Conservation (phyloP, 1,284 basidiomycete species). For the Trametes polyzona region DNA sequence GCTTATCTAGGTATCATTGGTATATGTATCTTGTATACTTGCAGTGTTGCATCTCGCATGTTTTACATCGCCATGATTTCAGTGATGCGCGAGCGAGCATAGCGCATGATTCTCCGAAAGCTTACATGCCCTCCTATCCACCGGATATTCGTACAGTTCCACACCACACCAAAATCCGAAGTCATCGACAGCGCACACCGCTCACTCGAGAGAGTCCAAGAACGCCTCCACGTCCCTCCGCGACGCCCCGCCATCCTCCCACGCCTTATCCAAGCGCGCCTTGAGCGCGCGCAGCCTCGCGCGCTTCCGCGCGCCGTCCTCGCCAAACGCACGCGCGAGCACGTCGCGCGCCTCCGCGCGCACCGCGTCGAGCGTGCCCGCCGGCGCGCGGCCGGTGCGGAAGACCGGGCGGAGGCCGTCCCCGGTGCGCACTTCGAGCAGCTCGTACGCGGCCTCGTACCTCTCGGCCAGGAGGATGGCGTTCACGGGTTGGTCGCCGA, state of each 20-base stretch:
- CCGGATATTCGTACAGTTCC: too few relatives aligned
- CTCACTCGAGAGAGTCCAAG: slow-evolving; percentile 1
- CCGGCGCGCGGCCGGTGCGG: slow-evolving; percentile 23
- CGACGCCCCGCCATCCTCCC: slow-evolving; percentile 19
- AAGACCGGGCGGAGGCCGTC: slow-evolving; percentile 25
- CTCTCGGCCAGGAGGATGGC: slow-evolving; percentile 23
- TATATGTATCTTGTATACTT: not conserved
- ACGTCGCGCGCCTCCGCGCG: slow-evolving; percentile 21
- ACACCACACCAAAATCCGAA: too few relatives aligned
- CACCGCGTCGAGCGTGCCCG: slow-evolving; percentile 26
- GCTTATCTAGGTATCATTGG: not conserved
- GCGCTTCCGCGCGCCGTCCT: slow-evolving; percentile 24
- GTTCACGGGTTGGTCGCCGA: slow-evolving; percentile 30
- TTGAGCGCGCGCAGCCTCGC: slow-evolving; percentile 17
- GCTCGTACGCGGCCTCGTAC: slow-evolving; percentile 31
- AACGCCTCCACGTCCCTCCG: slow-evolving; percentile 9
- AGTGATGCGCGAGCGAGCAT: too few relatives aligned
- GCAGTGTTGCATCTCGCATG: not conserved
- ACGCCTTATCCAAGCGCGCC: slow-evolving; percentile 5
- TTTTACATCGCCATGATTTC: too few relatives aligned
- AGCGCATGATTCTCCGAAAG: too few relatives aligned
- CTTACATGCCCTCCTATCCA: too few relatives aligned
- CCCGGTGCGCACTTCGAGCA: slow-evolving; percentile 32
- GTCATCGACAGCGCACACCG: not conserved
- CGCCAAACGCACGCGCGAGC: slow-evolving; percentile 25